phyloP scores from a whole-genome alignment of 805 yeast species.

The fission yeast (Schizosaccharomyces pombe) region ASM294v3 CU329670.1:1178001-1178500 shows the following conservation, averaged over 20 bases:
- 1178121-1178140: neutral
- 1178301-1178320: conserved; percentile 97
- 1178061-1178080: conserved; percentile 5
- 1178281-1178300: conserved; percentile 71
- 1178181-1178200: conserved; percentile 4
- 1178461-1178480: conserved; percentile 49
- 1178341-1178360: conserved; percentile 32
- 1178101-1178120: conserved; percentile 8
- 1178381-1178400: conserved; percentile 26
- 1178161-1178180: neutral
- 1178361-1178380: conserved; percentile 26
- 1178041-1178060: neutral
- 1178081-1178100: conserved; percentile 9
- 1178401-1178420: conserved; percentile 52
- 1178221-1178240: conserved; percentile 15
- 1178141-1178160: neutral
- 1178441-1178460: conserved; percentile 79
- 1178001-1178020: conserved; percentile 85
- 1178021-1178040: conserved; percentile 37
- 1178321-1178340: conserved; percentile 57
- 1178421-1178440: conserved; percentile 94
- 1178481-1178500: conserved; percentile 12
- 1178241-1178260: conserved; percentile 27
- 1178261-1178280: conserved; percentile 66
- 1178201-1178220: conserved; percentile 3